Conservation (phyloP, 2,329 filamentous ascomycete genomes). For the Aspergillus sp. region DNA sequence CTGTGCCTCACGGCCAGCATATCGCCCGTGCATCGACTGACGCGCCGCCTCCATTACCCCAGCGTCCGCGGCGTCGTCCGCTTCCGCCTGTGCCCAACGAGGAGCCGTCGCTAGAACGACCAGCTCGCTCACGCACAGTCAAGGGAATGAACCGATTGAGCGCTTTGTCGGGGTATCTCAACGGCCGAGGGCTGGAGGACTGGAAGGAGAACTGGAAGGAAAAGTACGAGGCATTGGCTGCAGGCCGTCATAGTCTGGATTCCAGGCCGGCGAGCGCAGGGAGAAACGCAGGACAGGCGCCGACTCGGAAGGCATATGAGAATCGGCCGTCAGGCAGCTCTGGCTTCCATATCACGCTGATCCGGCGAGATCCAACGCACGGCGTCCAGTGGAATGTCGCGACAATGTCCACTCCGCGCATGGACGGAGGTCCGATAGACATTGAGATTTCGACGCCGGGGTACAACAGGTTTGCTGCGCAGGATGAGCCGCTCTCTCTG, state of each 20-base stretch:
- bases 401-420: conserved; percentile 42
- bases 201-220: conserved; percentile 18
- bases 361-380: conserved; percentile 62
- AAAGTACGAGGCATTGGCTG: conserved; percentile 13
- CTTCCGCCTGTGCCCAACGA: conserved; percentile 20
- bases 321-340: conserved; percentile 7
- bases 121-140: conserved; percentile 4
- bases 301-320: conserved; percentile 9
- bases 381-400: conserved; percentile 69
- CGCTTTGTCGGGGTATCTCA: conserved; percentile 17
- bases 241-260: conserved; percentile 24
- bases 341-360: conserved; percentile 47
- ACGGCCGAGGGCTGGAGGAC: conserved; percentile 10
- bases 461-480: conserved; percentile 48
- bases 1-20: neutral
- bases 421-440: conserved; percentile 30
- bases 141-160: conserved; percentile 22
- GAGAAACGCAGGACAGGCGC: conserved; percentile 20
- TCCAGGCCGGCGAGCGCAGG: conserved; percentile 14
- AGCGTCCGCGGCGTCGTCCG: conserved; percentile 12
- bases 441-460: conserved; percentile 52
- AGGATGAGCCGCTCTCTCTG: conserved; percentile 27
- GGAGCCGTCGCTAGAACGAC: conserved; percentile 8
- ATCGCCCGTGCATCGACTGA: neutral
- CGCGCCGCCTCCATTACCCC: neutral